Evolutionary conservation across 345 rosid genomes (phyloP), one percentile per base, ranked within the genome.

Genomic region (Eucalyptus marginata): DNA sequence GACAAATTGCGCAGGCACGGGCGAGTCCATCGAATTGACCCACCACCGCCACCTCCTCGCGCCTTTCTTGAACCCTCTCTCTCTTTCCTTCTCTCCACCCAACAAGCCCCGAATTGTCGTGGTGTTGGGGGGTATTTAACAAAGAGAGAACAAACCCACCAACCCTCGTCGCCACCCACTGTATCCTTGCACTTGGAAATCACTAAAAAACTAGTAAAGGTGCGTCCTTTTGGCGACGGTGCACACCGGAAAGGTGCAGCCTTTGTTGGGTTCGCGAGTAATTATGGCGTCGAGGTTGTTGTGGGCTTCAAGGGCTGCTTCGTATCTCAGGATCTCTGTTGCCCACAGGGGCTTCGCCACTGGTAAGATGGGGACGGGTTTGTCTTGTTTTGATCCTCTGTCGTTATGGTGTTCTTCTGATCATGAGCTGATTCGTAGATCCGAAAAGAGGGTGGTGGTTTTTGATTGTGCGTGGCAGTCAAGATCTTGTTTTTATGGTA

Each of bases 241-340:
- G 84, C 24, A 4, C 1, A 2, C 29, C 47, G 15, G 0, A 76
- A 1, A 40, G 84, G 9, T 40, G 29, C 43, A 43, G 84, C 84
- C 47, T 40, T 76, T 40, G 47, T 47, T 47, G 59, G 87, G 87
- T 49, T 86, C 4, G 87, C 87, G 51, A 36, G 47, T 44, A 50
- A 95, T 52, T 52, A 52, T 96, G 99, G 98, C 99, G 59, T 93
- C 94, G 12, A 92, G 96, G 88, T 86, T 92, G 91, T 91, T 97
- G 92, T 97, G 98, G 99, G 97, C 99, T 86, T 96, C 99, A 68
- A 96, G 95, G 91, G 98, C 96, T 89, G 99, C 99, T 90, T 95
- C 98, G 83, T 92, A 92, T 91, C 96, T 97, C 88, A 94, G 96
- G 97, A 93, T 98, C 96, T 97, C 99, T 14, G 93, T 95, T 84